Base-by-base conservation (phyloP, 495 filamentous ascomycete genomes). In the Chlorociboria aeruginascens region DNA sequence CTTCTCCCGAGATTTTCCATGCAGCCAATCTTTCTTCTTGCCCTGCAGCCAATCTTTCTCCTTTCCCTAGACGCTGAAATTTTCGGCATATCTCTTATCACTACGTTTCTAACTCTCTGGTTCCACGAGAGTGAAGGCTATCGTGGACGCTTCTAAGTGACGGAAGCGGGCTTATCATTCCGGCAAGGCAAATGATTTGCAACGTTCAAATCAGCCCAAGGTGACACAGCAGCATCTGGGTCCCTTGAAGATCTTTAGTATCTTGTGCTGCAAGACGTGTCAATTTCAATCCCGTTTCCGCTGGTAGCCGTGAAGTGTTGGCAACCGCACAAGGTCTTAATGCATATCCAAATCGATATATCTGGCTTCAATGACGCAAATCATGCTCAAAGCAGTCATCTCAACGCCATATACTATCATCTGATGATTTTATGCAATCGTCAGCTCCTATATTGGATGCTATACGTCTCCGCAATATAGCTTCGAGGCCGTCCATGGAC, bases 241-340 rank as follows among this genome's bases (percentile, higher is more conserved):
- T 25, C 6, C 39, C 40, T 33, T 42, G 30, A 45, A 50, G 32
- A 37, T 40, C 41, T 12, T 12, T 25, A 34, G 40, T 45, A 39
- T 50, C 48, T 50, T 34, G 48, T 50, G 33, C 33, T 34, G 45
- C 32, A 30, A 44, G 48, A 44, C 32, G 40, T 37, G 30, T 36
- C 47, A 30, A 12, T 33, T 8, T 7, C 17, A 17, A n/a, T 4
- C 38, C 17, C 17, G 7, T 28, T 28, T 42, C 40, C 20, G 14
- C 8, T 30, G 9, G 9, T 42, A 30, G 10, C 7, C 17, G 7
- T 10, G 20, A 4, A 8, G 17, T 30, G 25, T 42, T 9, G 17
- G 10, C 14, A 42, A 20, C 33, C 4, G 8, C 30, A 13, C 32
- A 7, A 39, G 17, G 8, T 30, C n/a, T 13, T 11, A 11, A 17